Conservation (phyloP, 2,329 filamentous ascomycete genomes). For the Aspergillus uvarum region DNA sequence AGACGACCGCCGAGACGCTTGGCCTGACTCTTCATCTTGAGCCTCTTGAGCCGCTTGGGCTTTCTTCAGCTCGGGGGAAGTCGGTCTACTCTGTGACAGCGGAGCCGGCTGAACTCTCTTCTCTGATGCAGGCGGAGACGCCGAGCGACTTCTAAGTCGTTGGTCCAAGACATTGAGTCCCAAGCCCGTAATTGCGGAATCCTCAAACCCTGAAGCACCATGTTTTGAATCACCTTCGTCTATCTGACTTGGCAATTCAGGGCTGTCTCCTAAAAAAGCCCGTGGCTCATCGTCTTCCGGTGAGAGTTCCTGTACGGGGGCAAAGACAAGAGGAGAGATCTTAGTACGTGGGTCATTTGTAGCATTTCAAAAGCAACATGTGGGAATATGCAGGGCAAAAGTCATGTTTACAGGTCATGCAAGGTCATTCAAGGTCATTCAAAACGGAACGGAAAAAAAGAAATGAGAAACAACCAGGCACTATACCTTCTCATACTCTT, state of each 20-base stretch:
- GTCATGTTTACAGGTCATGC: slow-evolving; percentile 29
- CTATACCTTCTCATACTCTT: slow-evolving; percentile 43
- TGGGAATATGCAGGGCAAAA: slow-evolving; percentile 25
- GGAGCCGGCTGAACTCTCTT: slow-evolving; percentile 29
- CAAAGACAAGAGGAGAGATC: slow-evolving; percentile 25
- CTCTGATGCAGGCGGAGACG: slow-evolving; percentile 31
- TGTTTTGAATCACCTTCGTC: slow-evolving; percentile 36
- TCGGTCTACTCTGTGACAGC: slow-evolving; percentile 37
- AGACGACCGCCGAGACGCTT: slow-evolving; percentile 30
- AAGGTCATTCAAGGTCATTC: not conserved
- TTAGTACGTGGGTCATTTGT: slow-evolving; percentile 34
- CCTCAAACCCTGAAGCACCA: slow-evolving; percentile 48
- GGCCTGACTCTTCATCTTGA: slow-evolving; percentile 16
- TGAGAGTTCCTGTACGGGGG: slow-evolving; percentile 35
- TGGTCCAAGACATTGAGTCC: slow-evolving; percentile 24
- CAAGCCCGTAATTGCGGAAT: slow-evolving; percentile 21
- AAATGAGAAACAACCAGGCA: slow-evolving; percentile 31
- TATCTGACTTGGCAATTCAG: slow-evolving; percentile 56
- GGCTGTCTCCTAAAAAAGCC: slow-evolving; percentile 66
- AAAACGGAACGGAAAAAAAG: slow-evolving; percentile 21
- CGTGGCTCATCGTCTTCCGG: slow-evolving; percentile 40
- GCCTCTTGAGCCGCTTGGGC: slow-evolving; percentile 3
- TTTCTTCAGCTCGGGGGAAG: slow-evolving; percentile 27
- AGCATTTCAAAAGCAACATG: slow-evolving; percentile 15
- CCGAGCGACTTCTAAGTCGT: slow-evolving; percentile 37